Evolutionary conservation across 306 rosid genomes (phyloP), one percentile per base, ranked within the genome.

Genomic region (Crataegus laevigata): DNA sequence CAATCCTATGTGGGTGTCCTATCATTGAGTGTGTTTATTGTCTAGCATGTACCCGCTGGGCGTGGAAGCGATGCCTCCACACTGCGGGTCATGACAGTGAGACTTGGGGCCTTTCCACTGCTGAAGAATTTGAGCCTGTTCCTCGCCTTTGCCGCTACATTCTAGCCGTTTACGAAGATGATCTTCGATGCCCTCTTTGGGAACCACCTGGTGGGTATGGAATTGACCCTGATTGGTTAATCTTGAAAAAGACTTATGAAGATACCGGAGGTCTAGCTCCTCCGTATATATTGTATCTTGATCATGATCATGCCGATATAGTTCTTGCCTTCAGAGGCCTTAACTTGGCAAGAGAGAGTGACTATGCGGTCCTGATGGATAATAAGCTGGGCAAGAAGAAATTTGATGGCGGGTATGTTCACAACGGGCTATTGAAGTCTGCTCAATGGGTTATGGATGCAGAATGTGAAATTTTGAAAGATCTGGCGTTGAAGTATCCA

Each of bases 71-170:
- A 50, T 93, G 98, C 76, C 96, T 93, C 84, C 96, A 89, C 82
- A 77, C 96, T 38, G 97, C 98, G 67, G 98, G 97, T 57, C 97
- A 93, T 83, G 98, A 91, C 82, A 93, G 98, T 83, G 98, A 91
- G 82, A 88, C 84, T 71, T 93, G 98, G 98, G 93, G 98, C 30
- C 58, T 88, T 79, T 88, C 97, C 34, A 78, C 85, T 3, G 72
- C 84, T 1, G 98, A 91, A 75, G 98, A 93, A 75, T 93, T 93
- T 5, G 96, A 89, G 83, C 91, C 98, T 60, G 74, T 91, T 36
- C 97, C 98, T 64, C 98, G 93, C 80, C 85, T 93, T 62, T 93
- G 98, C 74, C 93, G 97, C 43, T 89, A 93, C 68, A 89, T 93
- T 75, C 84, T 93, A 32, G 80, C 98, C 22, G 98, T 87, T 42